Evolutionary conservation across 192 early-diverging fungal species (phyloP).

Genomic region (Entomortierella lignicola): DNA sequence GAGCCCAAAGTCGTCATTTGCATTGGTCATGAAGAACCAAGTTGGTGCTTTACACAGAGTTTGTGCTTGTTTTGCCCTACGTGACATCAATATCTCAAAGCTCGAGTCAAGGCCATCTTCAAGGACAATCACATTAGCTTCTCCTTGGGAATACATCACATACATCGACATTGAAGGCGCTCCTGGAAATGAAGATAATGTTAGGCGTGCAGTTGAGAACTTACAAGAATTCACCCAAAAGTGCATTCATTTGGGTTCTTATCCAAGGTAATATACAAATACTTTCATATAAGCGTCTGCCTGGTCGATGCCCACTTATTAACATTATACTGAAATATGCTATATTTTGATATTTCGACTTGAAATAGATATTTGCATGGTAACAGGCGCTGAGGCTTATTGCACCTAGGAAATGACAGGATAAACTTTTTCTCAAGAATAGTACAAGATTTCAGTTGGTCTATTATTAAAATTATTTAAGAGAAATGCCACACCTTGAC

Average conservation of each 20-base stretch:
- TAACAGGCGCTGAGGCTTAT: neutral
- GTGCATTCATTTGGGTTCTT: conserved; percentile 42
- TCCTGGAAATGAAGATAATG: conserved; percentile 40
- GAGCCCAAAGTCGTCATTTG: conserved; percentile 45
- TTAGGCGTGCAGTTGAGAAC: conserved; percentile 38
- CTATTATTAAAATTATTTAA: neutral
- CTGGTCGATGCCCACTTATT: neutral
- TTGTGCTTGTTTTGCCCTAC: conserved; percentile 35
- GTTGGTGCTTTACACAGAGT: conserved; percentile 42
- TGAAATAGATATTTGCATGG: conserved; percentile 17
- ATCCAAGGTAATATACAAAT: conserved; percentile 24
- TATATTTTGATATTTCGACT: neutral
- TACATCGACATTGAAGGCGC: conserved; percentile 52
- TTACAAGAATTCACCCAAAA: conserved; percentile 45
- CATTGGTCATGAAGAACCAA: conserved; percentile 50
- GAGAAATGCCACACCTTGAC: conserved; percentile 52
- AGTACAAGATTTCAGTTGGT: too few species aligned
- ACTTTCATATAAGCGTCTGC: neutral
- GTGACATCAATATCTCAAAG: conserved; percentile 50
- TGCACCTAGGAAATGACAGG: neutral
- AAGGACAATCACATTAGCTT: conserved; percentile 28
- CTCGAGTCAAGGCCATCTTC: conserved; percentile 41
- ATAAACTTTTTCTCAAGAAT: too few species aligned
- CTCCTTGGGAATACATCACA: conserved; percentile 47
- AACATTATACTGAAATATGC: neutral